These are phyloP conservation scores for Peronospora destructor DNA, from an alignment of 352 stramenopile species.

Conservation along the genomic window DNA sequence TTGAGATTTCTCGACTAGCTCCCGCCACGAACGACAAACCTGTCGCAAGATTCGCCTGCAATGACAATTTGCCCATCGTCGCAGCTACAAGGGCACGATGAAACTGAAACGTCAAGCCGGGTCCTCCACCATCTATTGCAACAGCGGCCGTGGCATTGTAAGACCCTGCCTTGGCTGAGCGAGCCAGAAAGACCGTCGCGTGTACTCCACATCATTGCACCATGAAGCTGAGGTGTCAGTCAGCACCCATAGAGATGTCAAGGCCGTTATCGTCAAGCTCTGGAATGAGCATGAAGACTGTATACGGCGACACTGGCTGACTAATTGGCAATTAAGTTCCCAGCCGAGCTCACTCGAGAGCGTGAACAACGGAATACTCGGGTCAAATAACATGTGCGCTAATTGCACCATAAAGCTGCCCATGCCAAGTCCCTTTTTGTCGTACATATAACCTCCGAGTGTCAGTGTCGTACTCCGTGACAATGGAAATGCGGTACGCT, in stretches of 20 bases:
- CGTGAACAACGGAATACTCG: conserved; percentile 49
- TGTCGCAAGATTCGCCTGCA: conserved; percentile 41
- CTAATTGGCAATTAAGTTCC: conserved; percentile 70
- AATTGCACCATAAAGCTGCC: conserved; percentile 61
- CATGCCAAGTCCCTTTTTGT: conserved; percentile 67
- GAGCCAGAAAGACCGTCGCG: conserved; percentile 64
- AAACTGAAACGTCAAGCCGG: conserved; percentile 54
- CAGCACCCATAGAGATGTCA: conserved; percentile 62
- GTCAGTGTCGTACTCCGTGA: conserved; percentile 51
- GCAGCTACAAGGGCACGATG: conserved; percentile 33
- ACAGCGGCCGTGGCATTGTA: conserved; percentile 41
- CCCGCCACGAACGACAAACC: conserved; percentile 47
- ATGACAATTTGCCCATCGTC: conserved; percentile 43
- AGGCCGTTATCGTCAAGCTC: conserved; percentile 66
- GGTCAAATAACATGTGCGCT: conserved; percentile 60
- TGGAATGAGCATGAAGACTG: conserved; percentile 66
- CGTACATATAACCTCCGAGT: conserved; percentile 77
- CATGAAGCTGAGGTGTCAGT: conserved; percentile 58
- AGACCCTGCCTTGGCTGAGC: conserved; percentile 38
- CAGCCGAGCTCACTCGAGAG: conserved; percentile 66
- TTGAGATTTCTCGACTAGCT: conserved; percentile 50
- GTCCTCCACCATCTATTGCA: conserved; percentile 36
- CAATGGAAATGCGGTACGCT: conserved; percentile 63
- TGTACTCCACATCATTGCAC: conserved; percentile 78
- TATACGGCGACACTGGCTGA: conserved; percentile 64